Evolutionary conservation across 1,139 yeast genomes (phyloP).

Genomic region (Hansenula lynferdii): DNA sequence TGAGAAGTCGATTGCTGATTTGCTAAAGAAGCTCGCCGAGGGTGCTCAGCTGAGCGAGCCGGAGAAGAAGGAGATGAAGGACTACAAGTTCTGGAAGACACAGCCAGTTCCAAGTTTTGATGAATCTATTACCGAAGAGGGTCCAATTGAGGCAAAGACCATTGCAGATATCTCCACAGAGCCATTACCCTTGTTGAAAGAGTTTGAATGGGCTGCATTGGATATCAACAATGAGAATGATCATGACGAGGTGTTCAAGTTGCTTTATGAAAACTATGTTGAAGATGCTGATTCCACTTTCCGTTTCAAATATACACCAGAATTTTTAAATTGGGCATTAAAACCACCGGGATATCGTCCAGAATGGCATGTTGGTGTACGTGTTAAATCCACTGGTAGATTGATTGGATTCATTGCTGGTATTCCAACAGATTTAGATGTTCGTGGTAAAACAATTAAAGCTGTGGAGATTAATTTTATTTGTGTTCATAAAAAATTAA

Average conservation of each 20-base stretch:
- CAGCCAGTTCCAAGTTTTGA: conserved; percentile 88
- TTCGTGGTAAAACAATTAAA: conserved; percentile 52
- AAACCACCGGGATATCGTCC: conserved; percentile 90
- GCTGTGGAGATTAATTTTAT: conserved; percentile 91
- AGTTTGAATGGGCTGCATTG: conserved; percentile 85
- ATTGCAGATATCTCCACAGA: conserved; percentile 65
- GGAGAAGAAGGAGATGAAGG: conserved; percentile 74
- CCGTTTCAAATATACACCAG: conserved; percentile 82
- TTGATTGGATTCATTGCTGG: conserved; percentile 92
- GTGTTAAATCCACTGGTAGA: conserved; percentile 71
- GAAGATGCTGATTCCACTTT: conserved; percentile 92
- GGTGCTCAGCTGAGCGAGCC: conserved; percentile 52
- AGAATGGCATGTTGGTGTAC: conserved; percentile 93
- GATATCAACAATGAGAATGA: conserved; percentile 58
- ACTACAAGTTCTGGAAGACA: conserved; percentile 96
- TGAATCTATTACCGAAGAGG: conserved; percentile 63
- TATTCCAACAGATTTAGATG: conserved; percentile 67
- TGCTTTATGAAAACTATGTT: conserved; percentile 85
- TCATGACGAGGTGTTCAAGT: conserved; percentile 68
- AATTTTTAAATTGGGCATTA: conserved; percentile 88
- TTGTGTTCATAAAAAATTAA: conserved; percentile 88
- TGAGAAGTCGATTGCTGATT: conserved; percentile 31
- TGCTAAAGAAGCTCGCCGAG: conserved; percentile 35
- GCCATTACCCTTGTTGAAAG: conserved; percentile 69
- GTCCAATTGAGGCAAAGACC: conserved; percentile 76